Percentiles rank a stretch among this genome's conserved stretches.
These are phyloP conservation scores for Punica granatum DNA, from an alignment of 345 rosid species.

Conservation along the genomic window DNA sequence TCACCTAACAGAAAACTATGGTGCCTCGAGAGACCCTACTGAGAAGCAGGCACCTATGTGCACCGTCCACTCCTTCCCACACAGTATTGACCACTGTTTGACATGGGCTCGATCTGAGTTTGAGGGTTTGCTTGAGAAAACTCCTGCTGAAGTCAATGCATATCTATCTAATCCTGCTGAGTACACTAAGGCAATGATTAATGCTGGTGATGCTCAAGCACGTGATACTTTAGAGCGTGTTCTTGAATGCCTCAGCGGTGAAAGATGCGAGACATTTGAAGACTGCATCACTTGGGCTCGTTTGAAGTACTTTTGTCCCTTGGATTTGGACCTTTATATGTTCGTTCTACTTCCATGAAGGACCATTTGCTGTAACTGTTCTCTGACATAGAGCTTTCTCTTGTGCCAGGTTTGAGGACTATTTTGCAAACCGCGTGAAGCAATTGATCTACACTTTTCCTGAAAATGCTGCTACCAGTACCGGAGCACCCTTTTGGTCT, in stretches of 20 bases:
- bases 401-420: conserved; percentile 90
- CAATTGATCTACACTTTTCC: conserved; percentile 86
- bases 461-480: conserved; percentile 87
- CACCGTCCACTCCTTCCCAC: conserved; percentile 95
- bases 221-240: conserved; percentile 80
- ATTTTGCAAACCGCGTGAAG: conserved; percentile 76
- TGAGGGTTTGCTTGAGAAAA: conserved; percentile 94
- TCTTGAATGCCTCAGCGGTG: conserved; percentile 84
- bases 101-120: conserved; percentile 99
- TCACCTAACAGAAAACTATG: conserved; percentile 90
- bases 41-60: conserved; percentile 99
- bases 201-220: conserved; percentile 96
- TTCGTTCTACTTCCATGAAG: background rate
- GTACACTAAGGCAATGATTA: conserved; percentile 54
- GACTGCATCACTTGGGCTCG: conserved; percentile 96
- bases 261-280: conserved; percentile 76
- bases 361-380: too few species aligned
- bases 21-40: conserved; percentile 98
- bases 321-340: too few species aligned
- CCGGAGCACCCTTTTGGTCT: conserved; percentile 97
- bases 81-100: conserved; percentile 93
- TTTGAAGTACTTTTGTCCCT: conserved; percentile 36
- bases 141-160: conserved; percentile 95
- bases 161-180: conserved; percentile 75
- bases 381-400: background rate